Base-by-base conservation (phyloP, 164 flowering plant species). In the Amborella trichopoda region DNA sequence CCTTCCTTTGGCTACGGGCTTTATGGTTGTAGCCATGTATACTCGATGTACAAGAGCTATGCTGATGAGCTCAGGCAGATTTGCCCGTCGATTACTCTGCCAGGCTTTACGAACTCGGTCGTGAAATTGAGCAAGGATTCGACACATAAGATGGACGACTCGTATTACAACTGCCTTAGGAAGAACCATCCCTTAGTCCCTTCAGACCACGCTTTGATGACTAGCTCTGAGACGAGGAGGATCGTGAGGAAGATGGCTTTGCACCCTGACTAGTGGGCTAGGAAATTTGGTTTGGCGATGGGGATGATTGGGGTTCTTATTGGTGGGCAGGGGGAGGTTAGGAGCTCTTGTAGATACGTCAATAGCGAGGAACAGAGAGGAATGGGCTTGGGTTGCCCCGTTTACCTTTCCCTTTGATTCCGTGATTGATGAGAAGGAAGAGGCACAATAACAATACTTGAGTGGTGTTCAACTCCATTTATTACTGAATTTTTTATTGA, bases 311-410 rank as follows among this genome's bases (percentile, higher is more conserved):
- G 64, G n/a, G 23, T 56, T 28, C 56, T 54, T 23, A 57, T 53
- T 13, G 52, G 62, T 32, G 23, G 5, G 1, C 1, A 49, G 23
- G 66, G 68, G 21, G 68, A 65, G 68, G 52, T 64, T 19, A 54
- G 68, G 41, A 59, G 23, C 9, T 3, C 13, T 19, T 65, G 62
- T 32, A 37, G 59, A 20, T 24, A 39, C 2, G 26, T 40, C 20
- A 59, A 59, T 26, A 14, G 34, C 34, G 9, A 14, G 14, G 11
- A 14, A 9, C 34, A 8, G 34, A 9, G 11, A 14, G 34, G 34
- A 9, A 30, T n/a, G n/a, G n/a, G n/a, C n/a, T n/a, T n/a, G n/a
- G n/a, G n/a, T n/a, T n/a, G n/a, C n/a, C n/a, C n/a, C n/a, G n/a
- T n/a, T 9, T 30, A 9, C 14, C 34, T 14, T 9, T 9, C 34